Conservation (phyloP, 768 basidiomycete genomes). For the Termitomyces titanicus region DNA sequence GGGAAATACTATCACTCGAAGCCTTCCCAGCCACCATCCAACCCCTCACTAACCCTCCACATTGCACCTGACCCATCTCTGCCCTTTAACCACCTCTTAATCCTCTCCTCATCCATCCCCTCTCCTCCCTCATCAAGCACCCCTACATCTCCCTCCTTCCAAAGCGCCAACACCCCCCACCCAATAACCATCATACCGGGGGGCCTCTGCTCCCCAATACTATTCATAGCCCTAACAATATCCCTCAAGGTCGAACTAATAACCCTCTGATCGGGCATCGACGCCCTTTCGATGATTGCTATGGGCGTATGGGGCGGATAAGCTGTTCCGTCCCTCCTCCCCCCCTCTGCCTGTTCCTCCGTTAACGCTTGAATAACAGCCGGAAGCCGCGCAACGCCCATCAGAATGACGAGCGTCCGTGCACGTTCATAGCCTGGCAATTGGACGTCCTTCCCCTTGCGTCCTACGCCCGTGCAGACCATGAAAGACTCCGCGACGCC, state of each 20-base stretch:
- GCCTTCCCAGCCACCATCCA: conserved; percentile 39
- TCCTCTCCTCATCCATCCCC: conserved; percentile 39
- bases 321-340: conserved; percentile 30
- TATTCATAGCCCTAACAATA: conserved; percentile 68
- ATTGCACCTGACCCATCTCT: conserved; percentile 31
- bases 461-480: conserved; percentile 92
- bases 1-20: conserved; percentile 8
- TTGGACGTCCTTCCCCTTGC: conserved; percentile 74
- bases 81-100: conserved; percentile 60
- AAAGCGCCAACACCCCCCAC: conserved; percentile 82
- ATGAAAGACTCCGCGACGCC: conserved; percentile 88
- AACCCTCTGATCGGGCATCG: conserved; percentile 88
- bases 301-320: conserved; percentile 83
- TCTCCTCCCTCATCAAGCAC: conserved; percentile 62
- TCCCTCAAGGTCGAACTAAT: conserved; percentile 73
- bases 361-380: conserved; percentile 66
- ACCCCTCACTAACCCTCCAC: conserved; percentile 68
- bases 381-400: conserved; percentile 89
- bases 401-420: conserved; percentile 81
- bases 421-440: conserved; percentile 86
- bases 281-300: conserved; percentile 93
- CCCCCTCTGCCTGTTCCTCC: conserved; percentile 12
- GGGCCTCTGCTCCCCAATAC: conserved; percentile 80
- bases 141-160: conserved; percentile 64
- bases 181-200: conserved; percentile 97